Base-by-base conservation (phyloP, 345 rosid species). In the Eucalyptus guilfoylei region DNA sequence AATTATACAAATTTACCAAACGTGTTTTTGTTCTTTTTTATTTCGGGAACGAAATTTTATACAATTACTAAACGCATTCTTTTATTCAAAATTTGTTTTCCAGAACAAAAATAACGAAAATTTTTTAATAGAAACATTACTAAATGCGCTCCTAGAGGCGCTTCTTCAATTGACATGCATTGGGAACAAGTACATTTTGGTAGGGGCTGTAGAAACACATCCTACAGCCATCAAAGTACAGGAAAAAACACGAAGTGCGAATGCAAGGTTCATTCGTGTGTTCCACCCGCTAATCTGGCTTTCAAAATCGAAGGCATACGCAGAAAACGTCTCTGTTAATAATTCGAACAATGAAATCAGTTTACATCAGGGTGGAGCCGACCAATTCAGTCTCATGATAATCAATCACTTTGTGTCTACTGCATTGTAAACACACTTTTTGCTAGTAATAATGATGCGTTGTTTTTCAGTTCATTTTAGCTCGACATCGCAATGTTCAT, bases 401-500 rank as follows among this genome's bases (percentile, higher is more conserved):
- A 76, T 76, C 76, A n/a, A n/a, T 64, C 37, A 64, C 76, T 11
- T 7, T 11, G 47, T 21, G 47, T 76, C 47, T 6, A 76, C 45
- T 37, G 30, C 28, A 6, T 76, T 8, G 42, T 21, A 67, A 14
- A 6, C 34, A 47, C 30, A 6, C 37, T 17, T 87, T 55, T 23
- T 52, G 26, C 89, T 30, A 32, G 37, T 37, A 15, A 88, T 26
- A 32, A 80, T 3, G 32, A 24, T 19, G 17, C 12, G 47, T 48
- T 26, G 42, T 12, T 17, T 45, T 3, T 17, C 42, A 42, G 9
- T 52, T 44, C 34, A 67, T 92, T 93, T 87, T 4, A 89, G 94
- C 55, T 90, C 9, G 85, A 92, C 90, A 89, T 60, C 5, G 95
- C 90, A 69, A 92, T 92, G 88, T 94, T 94, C 87, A 90, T 44